Percentiles rank a stretch among this genome's conserved stretches.
phyloP scores from a whole-genome alignment of 2,329 filamentous ascomycete species.

The Periconia sp. region DNA sequence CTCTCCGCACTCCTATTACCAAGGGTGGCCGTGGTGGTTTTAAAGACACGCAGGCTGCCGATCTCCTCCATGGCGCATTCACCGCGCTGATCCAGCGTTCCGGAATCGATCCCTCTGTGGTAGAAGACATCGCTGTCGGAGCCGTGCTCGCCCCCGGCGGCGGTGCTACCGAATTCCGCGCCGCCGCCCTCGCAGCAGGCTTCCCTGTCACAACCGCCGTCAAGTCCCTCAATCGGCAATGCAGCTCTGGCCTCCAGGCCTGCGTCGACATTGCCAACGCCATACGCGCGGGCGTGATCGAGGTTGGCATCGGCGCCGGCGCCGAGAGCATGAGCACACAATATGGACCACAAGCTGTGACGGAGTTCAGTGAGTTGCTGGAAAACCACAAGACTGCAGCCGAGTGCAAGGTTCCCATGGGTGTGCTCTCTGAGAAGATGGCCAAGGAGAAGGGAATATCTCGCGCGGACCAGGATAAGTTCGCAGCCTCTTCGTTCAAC shows the following conservation, averaged over 20 bases:
- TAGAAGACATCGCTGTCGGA: slow-evolving; percentile 92
- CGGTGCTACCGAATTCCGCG: slow-evolving; percentile 95
- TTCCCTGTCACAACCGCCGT: slow-evolving; percentile 86
- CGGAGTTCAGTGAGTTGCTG: slow-evolving; percentile 88
- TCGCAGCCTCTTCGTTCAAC: slow-evolving; percentile 89
- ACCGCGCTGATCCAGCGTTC: slow-evolving; percentile 81
- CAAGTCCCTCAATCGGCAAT: slow-evolving; percentile 89
- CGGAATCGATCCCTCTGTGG: slow-evolving; percentile 80
- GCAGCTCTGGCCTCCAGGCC: slow-evolving; percentile 88
- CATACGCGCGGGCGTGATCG: slow-evolving; percentile 89
- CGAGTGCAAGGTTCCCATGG: slow-evolving; percentile 99
- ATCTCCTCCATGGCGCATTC: slow-evolving; percentile 83
- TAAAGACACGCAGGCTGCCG: slow-evolving; percentile 88
- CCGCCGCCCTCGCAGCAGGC: slow-evolving; percentile 84
- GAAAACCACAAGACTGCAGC: slow-evolving; percentile 78
- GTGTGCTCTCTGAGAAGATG: slow-evolving; percentile 90
- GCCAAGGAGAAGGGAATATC: slow-evolving; percentile 77
- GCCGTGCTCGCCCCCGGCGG: slow-evolving; percentile 89
- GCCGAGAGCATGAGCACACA: slow-evolving; percentile 95
- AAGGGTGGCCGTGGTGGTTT: slow-evolving; percentile 92
- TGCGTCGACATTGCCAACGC: slow-evolving; percentile 93
- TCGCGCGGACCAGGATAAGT: slow-evolving; percentile 80
- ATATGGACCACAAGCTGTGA: slow-evolving; percentile 86
- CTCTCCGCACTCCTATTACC: slow-evolving; percentile 87
- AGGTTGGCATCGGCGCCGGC: slow-evolving; percentile 89